Percentiles rank a stretch among this genome's conserved stretches.
These are phyloP conservation scores for Coemansia biformis DNA, from an alignment of 192 early-diverging fungal genomes.

Conservation along the genomic window DNA sequence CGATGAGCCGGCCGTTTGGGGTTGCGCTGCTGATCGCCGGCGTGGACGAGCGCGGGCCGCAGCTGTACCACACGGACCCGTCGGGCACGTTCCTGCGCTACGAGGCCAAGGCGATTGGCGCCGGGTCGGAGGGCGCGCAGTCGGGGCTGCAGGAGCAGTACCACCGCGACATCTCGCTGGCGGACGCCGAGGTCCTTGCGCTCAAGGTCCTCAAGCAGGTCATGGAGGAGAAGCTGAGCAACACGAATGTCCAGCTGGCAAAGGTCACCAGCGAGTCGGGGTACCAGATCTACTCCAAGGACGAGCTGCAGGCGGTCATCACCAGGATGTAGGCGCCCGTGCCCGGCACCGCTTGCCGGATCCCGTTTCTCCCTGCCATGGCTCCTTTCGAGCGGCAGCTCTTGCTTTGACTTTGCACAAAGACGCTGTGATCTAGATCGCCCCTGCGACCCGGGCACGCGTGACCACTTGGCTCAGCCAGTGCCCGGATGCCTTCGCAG, in stretches of 20 bases:
- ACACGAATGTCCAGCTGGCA: conserved; percentile 91
- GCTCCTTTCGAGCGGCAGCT: no score
- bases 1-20: conserved; percentile 99
- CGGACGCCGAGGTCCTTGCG: conserved; percentile 82
- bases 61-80: conserved; percentile 97
- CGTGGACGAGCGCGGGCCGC: conserved; percentile 93
- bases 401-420: no score
- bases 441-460: no score
- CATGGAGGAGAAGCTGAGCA: conserved; percentile 99
- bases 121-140: conserved; percentile 97
- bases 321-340: conserved; percentile 67
- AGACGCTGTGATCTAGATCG: no score
- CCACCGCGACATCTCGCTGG: conserved; percentile 74
- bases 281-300: conserved; percentile 74
- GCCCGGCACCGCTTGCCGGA: no score
- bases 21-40: conserved; percentile 98
- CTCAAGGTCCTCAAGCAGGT: conserved; percentile 98
- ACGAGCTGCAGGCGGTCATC: conserved; percentile 74
- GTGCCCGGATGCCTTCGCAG: no score
- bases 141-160: conserved; percentile 97
- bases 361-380: no score
- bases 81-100: conserved; percentile 95
- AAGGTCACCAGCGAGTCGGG: conserved; percentile 71
- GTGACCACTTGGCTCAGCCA: no score
- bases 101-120: conserved; percentile 98